Evolutionary conservation across 106 monocot species (phyloP), one percentile per base, ranked within the genome.

Genomic region (Allium cepa): DNA sequence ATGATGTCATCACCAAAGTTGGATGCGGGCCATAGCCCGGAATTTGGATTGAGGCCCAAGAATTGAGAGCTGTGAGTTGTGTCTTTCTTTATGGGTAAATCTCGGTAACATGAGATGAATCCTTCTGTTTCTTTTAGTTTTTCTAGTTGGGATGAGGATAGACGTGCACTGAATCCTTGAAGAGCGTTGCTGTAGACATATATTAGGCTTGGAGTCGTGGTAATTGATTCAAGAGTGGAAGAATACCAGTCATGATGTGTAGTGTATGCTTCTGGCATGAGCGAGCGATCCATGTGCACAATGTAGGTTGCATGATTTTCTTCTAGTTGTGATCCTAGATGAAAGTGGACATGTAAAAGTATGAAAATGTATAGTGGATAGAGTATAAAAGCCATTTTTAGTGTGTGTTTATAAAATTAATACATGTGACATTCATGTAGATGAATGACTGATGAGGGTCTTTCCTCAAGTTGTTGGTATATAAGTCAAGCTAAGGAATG

Each of bases 281-380:
- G 76, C 4, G 79, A 84, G 0, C 10, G 4, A 77, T 88, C 84
- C 88, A 88, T 82, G 71, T 88, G 84, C 65, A 88, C 72, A 15
- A 88, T 88, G 49, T 88, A 88, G 17, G 78, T 80, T 27, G 74
- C 67, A 8, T 67, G 53, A 53, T 36, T 5, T 5, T 67, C 52
- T 52, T 7, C 11, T 7, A 53, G 17, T 27, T 2, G 12, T 10
- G 52, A 51, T 26, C 52, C 67, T 52, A 49, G 26, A 53, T 26
- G 26, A 4, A 67, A 67, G 50, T 17, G 36, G 17, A 17, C 49
- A 3, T 67, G 53, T 12, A 13, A 8, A 14, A 67, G 3, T 22
- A 53, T 28, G 8, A 67, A 52, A 53, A 67, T 7, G 14, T 50
- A 10, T 50, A 65, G 10, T 18, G 22, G 8, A 17, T 47, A 65